A percentile compares a stretch with the other conserved stretches of the same genome.
Evolutionary conservation across 176 grass and related monocot genomes (phyloP).

Genomic region (Paspalum vaginatum): DNA sequence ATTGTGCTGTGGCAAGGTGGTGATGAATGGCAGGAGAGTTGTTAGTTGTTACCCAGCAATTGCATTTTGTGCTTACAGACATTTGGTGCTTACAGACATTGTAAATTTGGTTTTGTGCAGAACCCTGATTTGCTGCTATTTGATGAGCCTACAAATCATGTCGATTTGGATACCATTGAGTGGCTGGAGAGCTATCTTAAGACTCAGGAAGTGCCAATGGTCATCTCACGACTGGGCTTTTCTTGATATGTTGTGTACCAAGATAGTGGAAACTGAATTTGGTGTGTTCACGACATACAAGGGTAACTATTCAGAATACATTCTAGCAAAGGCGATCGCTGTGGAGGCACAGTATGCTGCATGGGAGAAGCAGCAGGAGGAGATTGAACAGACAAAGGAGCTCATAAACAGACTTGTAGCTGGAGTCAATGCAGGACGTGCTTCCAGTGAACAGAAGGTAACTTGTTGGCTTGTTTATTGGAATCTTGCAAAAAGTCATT

Average conservation of each 20-base stretch:
- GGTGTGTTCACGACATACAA: conserved; percentile 88
- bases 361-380: conserved; percentile 98
- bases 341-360: conserved; percentile 75
- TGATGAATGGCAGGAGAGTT: not conserved
- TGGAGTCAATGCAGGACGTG: conserved; percentile 89
- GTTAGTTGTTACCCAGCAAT: not conserved
- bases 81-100: conserved; percentile 14
- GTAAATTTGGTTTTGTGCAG: conserved; percentile 45
- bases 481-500: not conserved
- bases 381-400: conserved; percentile 93
- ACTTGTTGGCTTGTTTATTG: conserved; percentile 13
- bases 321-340: conserved; percentile 74
- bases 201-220: conserved; percentile 90
- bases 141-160: conserved; percentile 97
- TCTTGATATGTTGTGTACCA: conserved; percentile 87
- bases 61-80: not conserved
- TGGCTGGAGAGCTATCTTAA: conserved; percentile 91
- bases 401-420: conserved; percentile 92
- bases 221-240: conserved; percentile 97
- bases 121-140: conserved; percentile 93
- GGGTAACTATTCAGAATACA: conserved; percentile 91
- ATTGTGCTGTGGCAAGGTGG: conserved; percentile 1
- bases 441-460: conserved; percentile 97
- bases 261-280: conserved; percentile 96
- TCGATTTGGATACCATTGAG: conserved; percentile 95